Base-by-base conservation (phyloP, 2,329 filamentous ascomycete species). In the Aspergillus persii region DNA sequence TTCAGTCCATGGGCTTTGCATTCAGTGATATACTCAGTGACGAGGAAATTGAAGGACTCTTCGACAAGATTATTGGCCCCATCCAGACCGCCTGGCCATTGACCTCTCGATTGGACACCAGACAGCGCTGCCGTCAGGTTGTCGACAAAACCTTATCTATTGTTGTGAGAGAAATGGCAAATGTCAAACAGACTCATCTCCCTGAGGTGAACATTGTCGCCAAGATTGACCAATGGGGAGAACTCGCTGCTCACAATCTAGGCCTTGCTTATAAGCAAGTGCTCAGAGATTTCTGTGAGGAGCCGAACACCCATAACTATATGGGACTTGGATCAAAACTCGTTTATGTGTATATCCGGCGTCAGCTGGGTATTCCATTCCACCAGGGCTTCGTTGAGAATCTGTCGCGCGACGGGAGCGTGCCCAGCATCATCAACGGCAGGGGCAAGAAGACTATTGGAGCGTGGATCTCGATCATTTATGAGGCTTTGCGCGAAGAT, bases 371-470 rank as follows among this genome's bases (percentile, higher is more conserved):
- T 2, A n/a, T 57, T 2, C 55, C 55, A 3, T 57, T 57, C 36
- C 55, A 57, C 29, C 55, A 57, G 18, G 55, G 55, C 9, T 48
- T 57, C 12, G 23, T 27, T n/a, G 55, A 57, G 18, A 36, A 57
- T 30, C 55, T 49, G 9, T 47, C 39, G 23, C 12, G 12, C 9
- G 18, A 18, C 27, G 9, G n/a, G 36, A 41, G 12, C 15, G 31
- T 5, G 27, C 7, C 33, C 6, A 33, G 33, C 30, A 47, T 5
- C 7, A 23, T 57, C n/a, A 36, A 53, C 30, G 55, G 55, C 3
- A 44, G 55, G 33, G 49, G 3, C 6, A 57, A 57, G 23, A 46
- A 41, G 27, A 53, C 55, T 4, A 44, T 57, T 11, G 55, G 55
- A 2, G 33, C 47, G 1, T 57, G 55, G 55, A 57, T 57, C 6